Conservation (phyloP, 768 basidiomycete species). For the Lentinula lateritia region DNA sequence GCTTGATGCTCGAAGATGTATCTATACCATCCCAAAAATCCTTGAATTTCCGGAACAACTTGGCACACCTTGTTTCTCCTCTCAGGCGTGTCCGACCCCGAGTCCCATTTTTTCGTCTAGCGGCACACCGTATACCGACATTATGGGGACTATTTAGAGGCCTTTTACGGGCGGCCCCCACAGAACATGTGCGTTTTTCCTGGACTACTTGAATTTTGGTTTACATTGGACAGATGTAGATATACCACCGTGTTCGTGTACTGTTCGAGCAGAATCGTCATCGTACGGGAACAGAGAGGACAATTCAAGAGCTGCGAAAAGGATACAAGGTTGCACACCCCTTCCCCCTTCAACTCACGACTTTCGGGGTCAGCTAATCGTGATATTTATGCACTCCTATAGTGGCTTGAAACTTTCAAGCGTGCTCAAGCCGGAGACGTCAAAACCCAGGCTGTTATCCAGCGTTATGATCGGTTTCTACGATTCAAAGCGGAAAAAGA, state of each 20-base stretch:
- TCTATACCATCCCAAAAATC: slow-evolving; percentile 19
- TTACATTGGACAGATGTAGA: slow-evolving; percentile 29
- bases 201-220: neutral
- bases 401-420: slow-evolving; percentile 60
- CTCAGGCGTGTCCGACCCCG: slow-evolving; percentile 55
- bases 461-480: slow-evolving; percentile 57
- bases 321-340: slow-evolving; percentile 53
- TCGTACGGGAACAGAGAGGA: slow-evolving; percentile 47
- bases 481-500: slow-evolving; percentile 42
- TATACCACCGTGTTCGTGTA: slow-evolving; percentile 48
- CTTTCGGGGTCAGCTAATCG: neutral
- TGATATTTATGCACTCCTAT: slow-evolving; percentile 2
- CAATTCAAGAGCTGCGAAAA: slow-evolving; percentile 38
- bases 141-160: slow-evolving; percentile 74
- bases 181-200: slow-evolving; percentile 45
- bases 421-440: slow-evolving; percentile 50
- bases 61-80: slow-evolving; percentile 49
- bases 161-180: slow-evolving; percentile 51
- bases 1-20: slow-evolving; percentile 3
- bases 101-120: slow-evolving; percentile 62
- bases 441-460: slow-evolving; percentile 38
- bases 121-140: slow-evolving; percentile 72
- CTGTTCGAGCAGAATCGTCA: slow-evolving; percentile 49
- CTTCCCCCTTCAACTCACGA: neutral
- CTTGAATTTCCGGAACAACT: slow-evolving; percentile 43